Evolutionary conservation across 108 stramenopile genomes (phyloP).

Genomic region (Aureococcus anophagefferens): DNA sequence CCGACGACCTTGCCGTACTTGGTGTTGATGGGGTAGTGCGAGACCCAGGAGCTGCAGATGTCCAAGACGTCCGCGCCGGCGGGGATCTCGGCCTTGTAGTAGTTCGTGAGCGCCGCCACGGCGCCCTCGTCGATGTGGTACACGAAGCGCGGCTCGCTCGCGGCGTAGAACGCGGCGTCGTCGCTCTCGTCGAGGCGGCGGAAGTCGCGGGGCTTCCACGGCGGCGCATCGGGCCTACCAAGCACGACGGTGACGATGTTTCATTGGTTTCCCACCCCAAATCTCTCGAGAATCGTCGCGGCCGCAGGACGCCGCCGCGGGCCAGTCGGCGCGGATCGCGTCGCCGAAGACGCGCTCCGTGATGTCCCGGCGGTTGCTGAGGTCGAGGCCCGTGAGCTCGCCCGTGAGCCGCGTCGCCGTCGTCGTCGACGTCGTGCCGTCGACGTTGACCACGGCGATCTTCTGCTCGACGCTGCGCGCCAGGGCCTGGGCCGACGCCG

Average conservation of each 20-base stretch:
- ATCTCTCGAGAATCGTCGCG: no score
- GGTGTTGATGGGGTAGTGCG: constrained; percentile 48
- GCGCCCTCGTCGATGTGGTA: constrained; percentile 87
- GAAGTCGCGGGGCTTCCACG: no score
- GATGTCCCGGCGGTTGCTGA: background rate
- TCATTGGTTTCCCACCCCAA: no score
- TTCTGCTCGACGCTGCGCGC: background rate
- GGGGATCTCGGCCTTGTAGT: constrained; percentile 71
- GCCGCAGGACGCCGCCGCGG: constrained; percentile 27
- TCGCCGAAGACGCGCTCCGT: background rate
- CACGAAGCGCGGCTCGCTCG: constrained; percentile 58
- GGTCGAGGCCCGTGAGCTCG: background rate
- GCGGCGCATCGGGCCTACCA: no score
- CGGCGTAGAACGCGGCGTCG: constrained; percentile 71
- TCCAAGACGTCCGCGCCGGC: constrained; percentile 66
- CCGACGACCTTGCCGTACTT: no score
- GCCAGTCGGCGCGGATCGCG: constrained; percentile 62
- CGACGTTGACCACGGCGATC: background rate
- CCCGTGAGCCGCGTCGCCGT: background rate
- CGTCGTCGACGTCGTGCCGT: background rate
- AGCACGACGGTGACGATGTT: no score
- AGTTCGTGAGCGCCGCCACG: constrained; percentile 68
- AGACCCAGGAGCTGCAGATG: constrained; percentile 89
- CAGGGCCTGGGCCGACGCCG: background rate
- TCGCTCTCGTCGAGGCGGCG: constrained; percentile 63